Evolutionary conservation across 2,329 filamentous ascomycete species (phyloP), one percentile per base, ranked within the genome.

Genomic region (Colletotrichum sansevieriae): DNA sequence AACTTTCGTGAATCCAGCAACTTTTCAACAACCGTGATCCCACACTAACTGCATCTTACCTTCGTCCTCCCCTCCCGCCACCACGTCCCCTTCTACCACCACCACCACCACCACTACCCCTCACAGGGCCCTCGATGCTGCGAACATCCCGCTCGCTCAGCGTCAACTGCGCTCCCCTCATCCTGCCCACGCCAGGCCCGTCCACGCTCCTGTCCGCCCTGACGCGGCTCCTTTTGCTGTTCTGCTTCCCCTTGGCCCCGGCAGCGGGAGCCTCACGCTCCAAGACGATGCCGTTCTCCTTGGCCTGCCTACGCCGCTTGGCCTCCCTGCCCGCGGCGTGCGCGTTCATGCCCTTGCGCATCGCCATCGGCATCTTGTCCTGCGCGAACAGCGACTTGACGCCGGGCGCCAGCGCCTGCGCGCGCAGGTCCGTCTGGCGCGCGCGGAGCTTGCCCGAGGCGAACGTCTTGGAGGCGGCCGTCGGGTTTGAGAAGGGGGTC

Each of bases 201-300:
- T 92, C 93, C 43, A 97, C 88, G 83, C 78, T 89, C 82, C 71
- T 89, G 84, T 79, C 87, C 72, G 73, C 76, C 84, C 62, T 82
- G 66, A 25, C 25, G 25, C 47, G 25, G 47, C 47, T 29, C 47
- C 79, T 82, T 66, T 78, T 83, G 63, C 78, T 76, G 63, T 78
- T 77, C 33, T 76, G 72, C 49, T 83, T 83, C 62, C 29, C 29
- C 29, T 8, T 29, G 29, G 29, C 29, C 29, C 29, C 3, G 25
- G 25, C 25, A 25, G 25, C 25, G 4, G 75, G 73, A 29, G 47
- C 72, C 35, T 29, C 76, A 70, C 84, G 85, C 83, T 98, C 96
- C 39, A 98, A 83, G 56, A 98, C 90, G 73, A 98, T 90, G 6
- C 95, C 96, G 74, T 95, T 97, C 84, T 98, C 95, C 75, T 86